Evolutionary conservation across 176 grass and related monocot species (phyloP).

Genomic region (sorghum (Sorghum bicolor)): DNA sequence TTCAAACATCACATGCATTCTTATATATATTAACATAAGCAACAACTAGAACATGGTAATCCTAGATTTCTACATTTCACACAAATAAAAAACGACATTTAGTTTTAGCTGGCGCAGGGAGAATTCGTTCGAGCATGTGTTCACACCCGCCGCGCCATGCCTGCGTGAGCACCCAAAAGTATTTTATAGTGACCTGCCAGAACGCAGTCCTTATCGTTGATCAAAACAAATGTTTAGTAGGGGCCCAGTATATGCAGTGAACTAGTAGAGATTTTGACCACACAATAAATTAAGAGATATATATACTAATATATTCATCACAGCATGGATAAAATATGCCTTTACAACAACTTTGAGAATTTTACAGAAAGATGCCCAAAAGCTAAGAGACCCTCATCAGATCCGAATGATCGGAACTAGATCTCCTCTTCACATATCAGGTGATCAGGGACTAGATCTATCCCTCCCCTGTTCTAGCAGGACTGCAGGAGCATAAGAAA

Average conservation of each 20-base stretch:
- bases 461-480: background rate
- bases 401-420: background rate
- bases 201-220: background rate
- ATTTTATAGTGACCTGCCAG: background rate
- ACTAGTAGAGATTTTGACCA: background rate
- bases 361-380: constrained; percentile 2
- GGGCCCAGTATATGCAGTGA: background rate
- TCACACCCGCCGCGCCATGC: background rate
- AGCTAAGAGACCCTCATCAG: background rate
- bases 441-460: background rate
- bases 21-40: background rate
- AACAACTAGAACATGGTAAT: background rate
- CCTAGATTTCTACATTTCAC: background rate
- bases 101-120: background rate
- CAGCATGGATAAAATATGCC: background rate
- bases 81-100: background rate
- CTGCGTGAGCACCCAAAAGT: background rate
- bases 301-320: background rate
- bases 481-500: background rate
- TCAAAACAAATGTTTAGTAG: background rate
- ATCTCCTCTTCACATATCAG: background rate
- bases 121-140: background rate
- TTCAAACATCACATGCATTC: background rate
- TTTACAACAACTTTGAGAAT: background rate
- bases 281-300: background rate